Evolutionary conservation across 352 stramenopile species (phyloP), one percentile per base, ranked within the genome.

Genomic region (Phytopythium mirpurense): DNA sequence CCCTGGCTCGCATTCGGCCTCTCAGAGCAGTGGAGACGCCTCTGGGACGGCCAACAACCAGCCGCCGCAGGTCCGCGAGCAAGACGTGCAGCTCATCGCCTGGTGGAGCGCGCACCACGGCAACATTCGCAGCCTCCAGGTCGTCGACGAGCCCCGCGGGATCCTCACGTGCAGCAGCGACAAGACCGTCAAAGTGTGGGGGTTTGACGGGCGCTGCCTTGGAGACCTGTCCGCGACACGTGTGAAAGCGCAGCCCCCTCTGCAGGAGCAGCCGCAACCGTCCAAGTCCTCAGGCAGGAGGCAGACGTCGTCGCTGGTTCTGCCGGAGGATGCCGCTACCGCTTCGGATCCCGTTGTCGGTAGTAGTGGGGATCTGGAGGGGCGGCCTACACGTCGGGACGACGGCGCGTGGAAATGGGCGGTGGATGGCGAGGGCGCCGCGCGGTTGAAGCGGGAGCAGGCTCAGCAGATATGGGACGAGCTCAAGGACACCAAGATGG

Each of bases 121-220:
- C 14, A 73, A 70, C 21, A 63, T 92, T 2, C 62, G 79, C 3
- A 67, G 59, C 35, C 44, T 88, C 0, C 71, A 71, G 18, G 60
- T 83, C 10, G 77, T 90, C 2, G 78, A 84, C 1, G 78, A 89
- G 10, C 77, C 82, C 2, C 62, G 66, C 6, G 71, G 67, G 0
- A 67, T 92, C 1, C 52, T 88, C 15, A 86, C 75, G 14, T 92
- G 82, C 18, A 78, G 73, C 3, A 77, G 71, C 24, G 82, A 92
- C 41, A 85, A 84, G 48, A 68, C 60, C 0, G 67, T 83, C 11
- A 60, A 73, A n/a, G 46, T 88, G 18, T 92, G 82, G 82, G 59
- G 65, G 0, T 77, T 89, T 24, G 54, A 74, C 29, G 79, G 79
- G 2, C 38, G 60, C 9, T 63, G 42, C 23, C 40, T 83, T 12